Base-by-base conservation (phyloP, 305 asterid genomes). In the Fraxinus velutina region DNA sequence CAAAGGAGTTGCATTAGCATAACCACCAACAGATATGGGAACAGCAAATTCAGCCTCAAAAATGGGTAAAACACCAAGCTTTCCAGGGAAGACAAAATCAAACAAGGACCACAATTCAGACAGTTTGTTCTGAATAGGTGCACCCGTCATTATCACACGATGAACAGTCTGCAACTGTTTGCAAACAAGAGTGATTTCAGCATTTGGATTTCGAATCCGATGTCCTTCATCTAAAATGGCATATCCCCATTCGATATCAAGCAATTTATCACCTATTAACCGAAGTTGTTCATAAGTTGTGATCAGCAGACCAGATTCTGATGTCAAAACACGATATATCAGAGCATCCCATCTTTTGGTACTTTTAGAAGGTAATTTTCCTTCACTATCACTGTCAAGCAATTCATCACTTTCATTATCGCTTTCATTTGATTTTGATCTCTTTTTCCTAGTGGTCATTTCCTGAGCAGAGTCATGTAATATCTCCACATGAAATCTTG, bases 1-100 rank as follows among this genome's bases (percentile, higher is more conserved):
- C 85, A 95, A 88, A 8, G 99, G 98, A 30, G 92, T 87, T 47
- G 99, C 99, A 88, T 95, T 93, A 78, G 97, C 97, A 87, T 95
- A 95, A 72, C 99, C 99, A 80, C 99, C 99, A 84, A 95, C 97
- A 78, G 98, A 92, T 89, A 95, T 95, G 62, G 99, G 99, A 86
- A 92, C 98, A 13, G 99, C 96, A 82, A 95, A 95, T 85, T 95
- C 99, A 22, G 97, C 98, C 86, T 95, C 99, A 87, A 95, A 95
- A 78, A 95, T 96, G 24, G 98, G 99, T 78, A 95, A 87, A 77
- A 95, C 98, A 4, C 99, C 99, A 88, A 93, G 87, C 88, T 95
- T 95, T 86, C 98, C 98, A 50, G 98, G 99, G 88, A 95, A 95
- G 42, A 94, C 97, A 81, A 95, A 95, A 88, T 95, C 99, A 89